Evolutionary conservation across 768 basidiomycete species (phyloP), one percentile per base, ranked within the genome.

Genomic region (Pleurotus salmoneostramineus): DNA sequence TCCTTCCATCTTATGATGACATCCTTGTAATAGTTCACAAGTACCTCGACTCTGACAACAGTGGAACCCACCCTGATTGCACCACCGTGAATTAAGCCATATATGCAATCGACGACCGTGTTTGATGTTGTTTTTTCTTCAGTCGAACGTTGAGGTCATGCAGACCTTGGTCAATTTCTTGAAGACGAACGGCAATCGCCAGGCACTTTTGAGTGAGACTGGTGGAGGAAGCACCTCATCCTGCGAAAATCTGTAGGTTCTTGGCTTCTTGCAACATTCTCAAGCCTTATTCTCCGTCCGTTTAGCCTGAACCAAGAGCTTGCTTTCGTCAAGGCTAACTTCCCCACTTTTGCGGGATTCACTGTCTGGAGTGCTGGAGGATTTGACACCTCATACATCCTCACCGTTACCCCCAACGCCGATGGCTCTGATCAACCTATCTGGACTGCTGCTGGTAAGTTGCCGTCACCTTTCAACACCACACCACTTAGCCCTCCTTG

Each of bases 11-110:
- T 52, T 6, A 37, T 21, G 27, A 21, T 50, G 5, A 52, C 11
- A 7, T 10, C 11, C 14, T 10, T 14, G 14, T 12, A 5, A 5
- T 34, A 63, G 82, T 83, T 6, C 84, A 85, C 73, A 80, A 82
- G 66, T 86, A 86, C 68, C 77, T 83, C 52, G 84, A 86, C 65
- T 71, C 62, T 11, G 82, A 84, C 63, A 78, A 76, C 63, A 77
- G 75, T 57, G 78, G 64, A 60, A 78, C 71, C 5, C 68, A 75
- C 57, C 15, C 60, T 12, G 66, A 77, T 66, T 72, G 71, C 43
- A 62, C 61, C 27, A 72, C 72, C 56, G 69, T 65, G 55, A 56
- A 50, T 42, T 42, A 55, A 27, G 21, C 21, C 5, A 54, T 21
- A n/a, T 47, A 61, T n/a, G 32, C 56, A 27, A 48, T 15, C 37